Evolutionary conservation across 257 asterid species (phyloP).

Genomic region (Fraxinus cuspidata): DNA sequence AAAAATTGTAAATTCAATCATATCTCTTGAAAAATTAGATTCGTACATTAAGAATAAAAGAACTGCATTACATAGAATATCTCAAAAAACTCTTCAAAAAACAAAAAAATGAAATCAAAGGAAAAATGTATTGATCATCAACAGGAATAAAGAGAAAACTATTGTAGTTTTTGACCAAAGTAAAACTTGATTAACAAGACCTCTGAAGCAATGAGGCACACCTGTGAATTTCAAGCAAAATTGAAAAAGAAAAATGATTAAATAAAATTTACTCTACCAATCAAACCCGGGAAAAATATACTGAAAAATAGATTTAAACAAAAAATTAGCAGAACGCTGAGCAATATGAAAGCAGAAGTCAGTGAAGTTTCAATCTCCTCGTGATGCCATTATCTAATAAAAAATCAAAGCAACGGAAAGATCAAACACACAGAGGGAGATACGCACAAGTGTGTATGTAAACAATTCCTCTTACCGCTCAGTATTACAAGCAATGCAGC

Average conservation of each 20-base stretch:
- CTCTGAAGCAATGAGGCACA: not conserved
- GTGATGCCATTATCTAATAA: not conserved
- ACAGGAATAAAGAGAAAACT: not conserved
- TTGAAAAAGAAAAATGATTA: not conserved
- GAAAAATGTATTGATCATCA: not conserved
- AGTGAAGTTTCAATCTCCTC: not conserved
- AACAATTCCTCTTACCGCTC: slow-evolving; percentile 35
- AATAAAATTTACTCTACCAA: not conserved
- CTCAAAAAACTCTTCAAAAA: not conserved
- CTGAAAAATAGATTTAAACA: not conserved
- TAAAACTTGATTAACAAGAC: not conserved
- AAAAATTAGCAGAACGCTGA: not conserved
- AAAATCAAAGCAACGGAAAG: slow-evolving; percentile 17
- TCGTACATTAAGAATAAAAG: not conserved
- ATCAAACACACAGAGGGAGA: slow-evolving; percentile 21
- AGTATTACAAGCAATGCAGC: slow-evolving; percentile 17
- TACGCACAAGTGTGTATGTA: too few species aligned
- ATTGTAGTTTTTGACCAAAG: not conserved
- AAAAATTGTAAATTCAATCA: not conserved
- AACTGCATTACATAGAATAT: not conserved
- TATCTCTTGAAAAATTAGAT: not conserved
- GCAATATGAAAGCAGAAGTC: not conserved
- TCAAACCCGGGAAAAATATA: not conserved
- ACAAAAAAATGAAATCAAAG: not conserved
- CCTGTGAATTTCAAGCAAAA: not conserved